These are phyloP conservation scores for Parvularia atlantis DNA, from an alignment of 78 protist genomes.

Conservation along the genomic window DNA sequence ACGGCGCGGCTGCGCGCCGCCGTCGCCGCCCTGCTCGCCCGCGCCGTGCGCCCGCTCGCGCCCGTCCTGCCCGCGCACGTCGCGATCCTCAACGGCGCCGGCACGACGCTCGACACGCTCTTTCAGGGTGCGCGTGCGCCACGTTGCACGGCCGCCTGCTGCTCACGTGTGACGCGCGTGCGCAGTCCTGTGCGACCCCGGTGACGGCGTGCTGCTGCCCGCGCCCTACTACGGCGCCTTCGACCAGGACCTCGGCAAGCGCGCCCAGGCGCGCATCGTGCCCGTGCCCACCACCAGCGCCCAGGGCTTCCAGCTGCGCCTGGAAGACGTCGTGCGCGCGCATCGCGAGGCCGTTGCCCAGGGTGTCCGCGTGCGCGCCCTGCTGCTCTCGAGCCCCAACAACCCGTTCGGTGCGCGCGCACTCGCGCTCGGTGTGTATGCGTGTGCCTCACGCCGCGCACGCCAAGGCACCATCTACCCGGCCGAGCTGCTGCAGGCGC, in stretches of 20 bases:
- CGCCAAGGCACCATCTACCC: not conserved
- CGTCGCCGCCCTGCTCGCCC: not conserved
- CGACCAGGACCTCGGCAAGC: conserved; percentile 3
- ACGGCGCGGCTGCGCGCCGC: not conserved
- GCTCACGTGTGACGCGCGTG: no score
- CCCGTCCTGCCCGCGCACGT: not conserved
- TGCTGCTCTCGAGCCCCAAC: not conserved
- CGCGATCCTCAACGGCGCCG: not conserved
- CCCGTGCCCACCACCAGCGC: not conserved
- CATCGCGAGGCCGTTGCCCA: not conserved
- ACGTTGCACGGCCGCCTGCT: no score
- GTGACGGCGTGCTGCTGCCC: conserved; percentile 1
- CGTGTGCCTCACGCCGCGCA: no score
- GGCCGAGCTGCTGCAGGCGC: not conserved
- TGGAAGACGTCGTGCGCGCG: no score
- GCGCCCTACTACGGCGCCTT: conserved; percentile 8
- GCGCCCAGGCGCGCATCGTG: not conserved
- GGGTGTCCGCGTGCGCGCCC: not conserved
- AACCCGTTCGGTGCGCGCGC: conserved; percentile 4
- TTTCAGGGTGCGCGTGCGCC: no score
- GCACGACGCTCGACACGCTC: not conserved
- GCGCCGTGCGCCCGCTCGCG: not conserved
- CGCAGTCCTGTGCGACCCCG: not conserved
- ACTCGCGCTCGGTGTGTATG: no score
- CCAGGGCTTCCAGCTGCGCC: no score